Evolutionary conservation across 1,139 yeast genomes (phyloP), one percentile per base, ranked within the genome.

Genomic region (Suhomyces maxii): DNA sequence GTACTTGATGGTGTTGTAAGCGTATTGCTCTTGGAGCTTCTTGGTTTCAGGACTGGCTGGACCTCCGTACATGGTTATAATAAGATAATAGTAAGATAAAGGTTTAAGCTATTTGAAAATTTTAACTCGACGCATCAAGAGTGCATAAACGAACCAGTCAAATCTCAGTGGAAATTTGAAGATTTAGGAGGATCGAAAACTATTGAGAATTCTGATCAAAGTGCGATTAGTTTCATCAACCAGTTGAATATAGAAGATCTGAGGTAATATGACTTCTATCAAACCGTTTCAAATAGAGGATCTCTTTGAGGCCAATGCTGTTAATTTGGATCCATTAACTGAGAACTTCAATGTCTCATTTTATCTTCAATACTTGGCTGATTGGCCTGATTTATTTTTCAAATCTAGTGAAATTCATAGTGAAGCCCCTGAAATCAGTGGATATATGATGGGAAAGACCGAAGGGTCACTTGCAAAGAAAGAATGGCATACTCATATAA

Each of bases 401-500:
- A 87, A 89, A 62, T 81, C 91, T 11, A 60, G 55, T 2, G 59
- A 56, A 39, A 48, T 49, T 31, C 50, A 51, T 40, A 53, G 58
- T 30, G 57, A 57, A 5, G 54, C 54, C 30, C 56, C 60, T 30
- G 70, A 69, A 39, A 73, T 80, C 18, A 80, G 85, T 40, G 95
- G 93, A 0, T 86, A 86, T 59, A 84, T 95, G 95, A 84, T 95
- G 82, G 99, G 95, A n/a, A 95, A 95, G 65, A 85, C 96, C 3
- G 99, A 95, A 65, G 99, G 99, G 1, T 59, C 68, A 45, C 52
- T 73, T 36, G 69, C 73, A 23, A 81, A 77, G 13, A 80, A 77
- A 45, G 95, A 90, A 54, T 93, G 97, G 96, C 99, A 95, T 61
- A 83, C 96, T 0, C 99, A 95, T 65, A 90, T 95, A 47, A 90